Conservation (phyloP, 352 stramenopile genomes). For the Pythium volutum region DNA sequence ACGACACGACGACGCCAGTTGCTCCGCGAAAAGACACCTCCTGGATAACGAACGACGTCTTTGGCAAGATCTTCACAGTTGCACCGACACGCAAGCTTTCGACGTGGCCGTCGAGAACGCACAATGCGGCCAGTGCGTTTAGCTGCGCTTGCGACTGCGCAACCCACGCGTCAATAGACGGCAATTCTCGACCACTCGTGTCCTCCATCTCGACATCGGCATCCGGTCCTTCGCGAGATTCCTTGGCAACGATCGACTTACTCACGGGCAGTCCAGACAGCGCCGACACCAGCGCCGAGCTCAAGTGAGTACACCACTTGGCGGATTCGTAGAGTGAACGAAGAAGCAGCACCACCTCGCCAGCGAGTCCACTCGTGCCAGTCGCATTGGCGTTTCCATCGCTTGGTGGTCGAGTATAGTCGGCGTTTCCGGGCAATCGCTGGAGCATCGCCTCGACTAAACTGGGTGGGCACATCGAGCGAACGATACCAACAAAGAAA, state of each 20-base stretch:
- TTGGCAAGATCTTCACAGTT: constrained; percentile 83
- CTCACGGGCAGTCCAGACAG: constrained; percentile 44
- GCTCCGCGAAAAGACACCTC: constrained; percentile 75
- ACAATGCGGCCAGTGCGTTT: constrained; percentile 72
- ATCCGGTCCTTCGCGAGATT: constrained; percentile 31
- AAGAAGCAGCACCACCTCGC: constrained; percentile 79
- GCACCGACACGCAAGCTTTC: constrained; percentile 76
- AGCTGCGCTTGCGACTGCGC: constrained; percentile 48
- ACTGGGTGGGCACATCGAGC: constrained; percentile 64
- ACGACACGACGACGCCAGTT: constrained; percentile 69
- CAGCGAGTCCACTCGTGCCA: constrained; percentile 37
- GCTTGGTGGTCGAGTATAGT: neutral
- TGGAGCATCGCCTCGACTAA: constrained; percentile 57
- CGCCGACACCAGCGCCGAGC: constrained; percentile 52
- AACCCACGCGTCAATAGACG: constrained; percentile 52
- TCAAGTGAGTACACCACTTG: constrained; percentile 70
- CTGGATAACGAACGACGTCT: constrained; percentile 60
- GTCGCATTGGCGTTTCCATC: neutral
- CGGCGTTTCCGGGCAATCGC: constrained; percentile 16
- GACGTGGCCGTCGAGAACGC: constrained; percentile 81
- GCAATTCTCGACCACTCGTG: constrained; percentile 47
- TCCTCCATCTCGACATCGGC: constrained; percentile 87
- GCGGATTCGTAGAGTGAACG: constrained; percentile 76
- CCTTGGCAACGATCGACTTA: constrained; percentile 36
- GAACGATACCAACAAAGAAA: constrained; percentile 79